A percentile compares a stretch with the other conserved stretches of the same genome.
phyloP scores from a whole-genome alignment of 805 yeast species.

The Candida xyloterini region DNA sequence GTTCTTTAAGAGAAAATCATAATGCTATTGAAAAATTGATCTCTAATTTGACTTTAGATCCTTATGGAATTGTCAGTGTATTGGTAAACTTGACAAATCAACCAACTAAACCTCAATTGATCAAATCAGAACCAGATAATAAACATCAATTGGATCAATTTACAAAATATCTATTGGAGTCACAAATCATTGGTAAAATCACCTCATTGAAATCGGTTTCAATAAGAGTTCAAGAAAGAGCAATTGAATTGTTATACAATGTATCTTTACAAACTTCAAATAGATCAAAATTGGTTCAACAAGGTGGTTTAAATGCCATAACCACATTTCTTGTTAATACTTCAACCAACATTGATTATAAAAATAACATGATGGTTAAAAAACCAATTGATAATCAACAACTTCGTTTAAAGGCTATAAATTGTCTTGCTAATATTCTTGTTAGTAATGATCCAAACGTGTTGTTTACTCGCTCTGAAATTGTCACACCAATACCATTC shows the following conservation, averaged over 20 bases:
- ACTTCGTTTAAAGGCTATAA: conserved; percentile 35
- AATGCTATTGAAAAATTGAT: conserved; percentile 27
- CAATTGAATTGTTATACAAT: conserved; percentile 36
- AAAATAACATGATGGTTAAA: conserved; percentile 20
- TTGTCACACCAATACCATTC: conserved; percentile 45
- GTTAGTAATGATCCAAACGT: conserved; percentile 42
- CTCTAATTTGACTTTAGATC: conserved; percentile 10
- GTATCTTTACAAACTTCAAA: conserved; percentile 29
- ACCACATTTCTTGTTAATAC: conserved; percentile 38
- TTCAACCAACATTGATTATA: conserved; percentile 27
- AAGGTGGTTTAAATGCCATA: conserved; percentile 42
- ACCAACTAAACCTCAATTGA: conserved; percentile 3
- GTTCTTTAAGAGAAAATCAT: conserved; percentile 36
- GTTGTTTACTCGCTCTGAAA: conserved; percentile 39
- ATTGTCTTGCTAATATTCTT: conserved; percentile 43
- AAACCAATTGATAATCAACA: conserved; percentile 23
- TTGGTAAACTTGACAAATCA: conserved; percentile 32
- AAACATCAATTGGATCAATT: neutral
- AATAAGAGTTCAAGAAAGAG: conserved; percentile 26
- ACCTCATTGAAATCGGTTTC: conserved; percentile 33
- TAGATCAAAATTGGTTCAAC: conserved; percentile 40
- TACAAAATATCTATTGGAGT: neutral
- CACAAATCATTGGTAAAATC: conserved; percentile 18
- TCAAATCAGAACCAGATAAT: conserved; percentile 2
- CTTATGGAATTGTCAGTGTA: conserved; percentile 41